phyloP scores from a whole-genome alignment of 768 basidiomycete species.

The Peribolospora baueri region DNA sequence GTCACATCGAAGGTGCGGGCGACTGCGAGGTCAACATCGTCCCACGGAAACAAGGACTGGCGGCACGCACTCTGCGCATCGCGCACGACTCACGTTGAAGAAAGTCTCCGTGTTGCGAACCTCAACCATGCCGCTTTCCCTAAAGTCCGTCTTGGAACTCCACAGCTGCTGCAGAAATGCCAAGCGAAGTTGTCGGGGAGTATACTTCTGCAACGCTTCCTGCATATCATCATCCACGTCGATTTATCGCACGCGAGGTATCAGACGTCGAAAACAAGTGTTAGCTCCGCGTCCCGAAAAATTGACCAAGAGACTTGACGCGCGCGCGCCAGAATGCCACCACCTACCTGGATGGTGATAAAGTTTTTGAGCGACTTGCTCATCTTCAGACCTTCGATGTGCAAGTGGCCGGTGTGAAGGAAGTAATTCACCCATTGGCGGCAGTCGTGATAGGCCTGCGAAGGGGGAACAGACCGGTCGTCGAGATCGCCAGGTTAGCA shows the following conservation, averaged over 20 bases:
- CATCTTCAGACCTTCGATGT: slow-evolving; percentile 98
- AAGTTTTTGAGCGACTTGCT: slow-evolving; percentile 98
- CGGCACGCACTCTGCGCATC: background rate
- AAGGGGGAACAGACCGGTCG: background rate
- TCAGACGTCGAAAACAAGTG: background rate
- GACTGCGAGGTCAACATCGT: no score
- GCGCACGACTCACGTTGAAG: slow-evolving; percentile 38
- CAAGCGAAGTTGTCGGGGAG: slow-evolving; percentile 67
- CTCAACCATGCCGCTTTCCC: slow-evolving; percentile 61
- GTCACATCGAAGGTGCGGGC: no score
- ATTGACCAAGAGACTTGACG: slow-evolving; percentile 1
- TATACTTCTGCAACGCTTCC: slow-evolving; percentile 65
- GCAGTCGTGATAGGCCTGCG: slow-evolving; percentile 76
- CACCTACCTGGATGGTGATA: slow-evolving; percentile 47
- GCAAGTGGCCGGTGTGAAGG: slow-evolving; percentile 89
- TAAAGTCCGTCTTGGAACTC: slow-evolving; percentile 86
- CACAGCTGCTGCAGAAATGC: slow-evolving; percentile 77
- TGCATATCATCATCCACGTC: slow-evolving; percentile 16
- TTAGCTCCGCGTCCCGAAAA: background rate
- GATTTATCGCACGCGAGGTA: slow-evolving; percentile 1
- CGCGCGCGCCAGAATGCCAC: slow-evolving; percentile 12
- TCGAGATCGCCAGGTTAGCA: background rate
- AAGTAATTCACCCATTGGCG: slow-evolving; percentile 95
- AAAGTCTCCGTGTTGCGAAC: slow-evolving; percentile 58
- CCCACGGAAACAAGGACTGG: no score